Base-by-base conservation (phyloP, 768 basidiomycete species). In the Porpolomopsis calyptriformis region DNA sequence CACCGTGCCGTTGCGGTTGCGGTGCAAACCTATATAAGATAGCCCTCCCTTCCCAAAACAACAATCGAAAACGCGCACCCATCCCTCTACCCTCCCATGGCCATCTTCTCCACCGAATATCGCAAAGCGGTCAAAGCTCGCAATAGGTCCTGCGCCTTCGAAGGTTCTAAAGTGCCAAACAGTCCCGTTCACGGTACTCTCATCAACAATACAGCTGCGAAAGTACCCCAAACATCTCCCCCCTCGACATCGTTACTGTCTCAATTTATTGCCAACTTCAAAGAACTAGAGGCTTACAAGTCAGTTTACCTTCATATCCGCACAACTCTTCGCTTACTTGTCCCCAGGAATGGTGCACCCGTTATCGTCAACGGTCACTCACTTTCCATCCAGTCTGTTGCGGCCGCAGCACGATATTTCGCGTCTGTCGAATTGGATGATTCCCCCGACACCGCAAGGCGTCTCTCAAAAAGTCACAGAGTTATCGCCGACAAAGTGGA, bases 371-470 rank as follows among this genome's bases (percentile, higher is more conserved):
- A 83, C 46, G 89, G 89, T 5, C 69, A 82, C 49, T 73, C 62
- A 11, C 74, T 92, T 26, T 77, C 86, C 0, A 78, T 91, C 44
- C 73, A 85, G 3, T 84, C 83, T 43, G 78, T 92, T 10, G 72
- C 80, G n/a, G 86, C 85, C 7, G 71, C 79, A 4, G 78, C 89
- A 0, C 76, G 87, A 40, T 79, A 80, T 54, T 63, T 69, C 12
- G 68, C 78, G 2, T 52, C 68, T 14, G 74, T 81, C 27, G 35
- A 60, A 43, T 67, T 85, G 23, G 71, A 77, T 57, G 60, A 67
- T 12, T 74, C 75, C 2, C 62, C 70, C 4, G 58, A 56, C 14
- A 61, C 78, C 49, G 71, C 66, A 51, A 64, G 66, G 4, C 77
- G 73, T 24, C 70, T 91, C 37, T 63, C 70, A n/a, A 76, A 74